These are phyloP conservation scores for Lathyrus tuberosus DNA, from an alignment of 306 rosid species.

Conservation along the genomic window DNA sequence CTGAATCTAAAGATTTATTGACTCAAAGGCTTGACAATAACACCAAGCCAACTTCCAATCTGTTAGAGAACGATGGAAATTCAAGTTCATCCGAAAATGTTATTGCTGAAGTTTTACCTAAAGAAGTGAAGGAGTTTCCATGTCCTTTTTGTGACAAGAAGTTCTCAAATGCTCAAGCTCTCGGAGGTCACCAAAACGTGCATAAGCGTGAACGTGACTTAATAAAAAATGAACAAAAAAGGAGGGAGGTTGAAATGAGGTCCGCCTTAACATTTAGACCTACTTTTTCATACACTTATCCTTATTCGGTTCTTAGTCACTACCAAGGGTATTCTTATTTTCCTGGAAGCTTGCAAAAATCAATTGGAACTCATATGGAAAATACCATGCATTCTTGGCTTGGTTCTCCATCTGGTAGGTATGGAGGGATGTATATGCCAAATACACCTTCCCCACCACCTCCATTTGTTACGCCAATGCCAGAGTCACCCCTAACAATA, in stretches of 20 bases:
- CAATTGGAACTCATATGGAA: background rate
- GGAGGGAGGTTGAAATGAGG: background rate
- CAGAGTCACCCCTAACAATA: background rate
- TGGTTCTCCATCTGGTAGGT: background rate
- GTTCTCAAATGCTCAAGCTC: slow-evolving; percentile 63
- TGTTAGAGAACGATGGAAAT: too few relatives aligned
- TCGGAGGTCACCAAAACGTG: slow-evolving; percentile 83
- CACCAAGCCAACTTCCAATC: too few relatives aligned
- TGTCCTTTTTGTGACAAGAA: slow-evolving; percentile 32
- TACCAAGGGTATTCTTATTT: background rate
- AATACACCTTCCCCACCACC: background rate
- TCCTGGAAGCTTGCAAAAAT: background rate
- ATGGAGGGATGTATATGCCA: background rate
- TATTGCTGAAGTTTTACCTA: too few relatives aligned
- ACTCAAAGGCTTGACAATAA: too few relatives aligned
- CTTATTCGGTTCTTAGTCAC: background rate
- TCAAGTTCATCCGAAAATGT: too few relatives aligned
- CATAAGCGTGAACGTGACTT: too few relatives aligned
- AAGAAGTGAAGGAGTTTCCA: background rate
- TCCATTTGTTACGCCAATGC: background rate
- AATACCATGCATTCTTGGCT: background rate
- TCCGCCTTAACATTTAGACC: background rate
- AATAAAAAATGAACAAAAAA: background rate
- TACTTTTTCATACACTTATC: background rate
- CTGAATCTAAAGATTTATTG: too few relatives aligned